Conservation (phyloP, 208 protist genomes). For the Leishmania gerbilli region DNA sequence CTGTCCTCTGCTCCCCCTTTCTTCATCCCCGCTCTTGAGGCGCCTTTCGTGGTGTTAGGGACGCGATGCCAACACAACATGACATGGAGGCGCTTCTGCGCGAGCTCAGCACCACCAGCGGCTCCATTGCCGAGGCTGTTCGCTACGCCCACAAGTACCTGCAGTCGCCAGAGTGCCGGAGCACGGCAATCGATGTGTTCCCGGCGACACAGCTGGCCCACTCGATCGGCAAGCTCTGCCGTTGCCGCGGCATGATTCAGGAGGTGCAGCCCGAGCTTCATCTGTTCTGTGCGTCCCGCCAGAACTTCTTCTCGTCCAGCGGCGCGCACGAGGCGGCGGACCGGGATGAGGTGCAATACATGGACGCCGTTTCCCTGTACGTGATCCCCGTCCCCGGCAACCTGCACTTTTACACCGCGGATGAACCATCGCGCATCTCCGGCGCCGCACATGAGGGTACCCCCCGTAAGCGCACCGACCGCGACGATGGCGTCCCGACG, state of each 20-base stretch:
- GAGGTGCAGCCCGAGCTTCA: conserved; percentile 63
- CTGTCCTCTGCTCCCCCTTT: neutral
- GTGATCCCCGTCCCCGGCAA: conserved; percentile 86
- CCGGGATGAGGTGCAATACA: conserved; percentile 27
- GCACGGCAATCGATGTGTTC: conserved; percentile 42
- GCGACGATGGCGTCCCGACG: neutral
- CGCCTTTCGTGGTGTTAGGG: neutral
- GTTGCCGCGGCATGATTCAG: conserved; percentile 86
- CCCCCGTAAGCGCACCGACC: conserved; percentile 20
- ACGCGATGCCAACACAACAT: conserved; percentile 27
- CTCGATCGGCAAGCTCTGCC: conserved; percentile 37
- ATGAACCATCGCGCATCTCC: conserved; percentile 4
- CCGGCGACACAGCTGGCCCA: conserved; percentile 23
- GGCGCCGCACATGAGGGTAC: conserved; percentile 6
- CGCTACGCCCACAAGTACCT: conserved; percentile 28
- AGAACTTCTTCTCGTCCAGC: conserved; percentile 41
- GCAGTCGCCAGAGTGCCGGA: conserved; percentile 8
- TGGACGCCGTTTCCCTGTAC: conserved; percentile 71
- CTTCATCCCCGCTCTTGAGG: neutral
- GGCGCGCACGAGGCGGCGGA: neutral
- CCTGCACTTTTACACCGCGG: conserved; percentile 54
- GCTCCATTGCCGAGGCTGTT: conserved; percentile 35
- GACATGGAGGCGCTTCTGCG: conserved; percentile 39
- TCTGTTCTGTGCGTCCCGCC: conserved; percentile 45
- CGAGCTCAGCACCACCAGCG: conserved; percentile 29